These are phyloP conservation scores for Lobosporangium transversale DNA, from an alignment of 192 early-diverging fungal genomes.

Conservation along the genomic window DNA sequence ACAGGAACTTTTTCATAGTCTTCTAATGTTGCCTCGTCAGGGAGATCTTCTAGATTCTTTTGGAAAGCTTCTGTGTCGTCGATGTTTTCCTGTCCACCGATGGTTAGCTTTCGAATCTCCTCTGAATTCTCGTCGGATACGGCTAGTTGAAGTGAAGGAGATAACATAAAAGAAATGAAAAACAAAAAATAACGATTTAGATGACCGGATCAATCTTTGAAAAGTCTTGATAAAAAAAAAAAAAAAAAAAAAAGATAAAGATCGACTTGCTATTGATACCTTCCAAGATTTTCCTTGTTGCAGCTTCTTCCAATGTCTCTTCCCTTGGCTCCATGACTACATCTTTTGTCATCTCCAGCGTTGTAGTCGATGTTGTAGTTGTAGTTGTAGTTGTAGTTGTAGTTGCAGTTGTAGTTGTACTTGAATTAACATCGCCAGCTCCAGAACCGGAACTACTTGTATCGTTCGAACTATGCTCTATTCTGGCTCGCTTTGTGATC, in stretches of 20 bases:
- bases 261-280: slow-evolving; percentile 45
- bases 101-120: slow-evolving; percentile 20
- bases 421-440: neutral
- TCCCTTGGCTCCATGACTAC: slow-evolving; percentile 13
- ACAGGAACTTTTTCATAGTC: slow-evolving; percentile 88
- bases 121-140: slow-evolving; percentile 8
- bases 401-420: neutral
- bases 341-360: slow-evolving; percentile 5
- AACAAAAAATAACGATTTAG: no score
- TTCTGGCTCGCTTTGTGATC: slow-evolving; percentile 35
- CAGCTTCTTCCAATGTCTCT: slow-evolving; percentile 55
- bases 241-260: neutral
- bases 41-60: slow-evolving; percentile 68
- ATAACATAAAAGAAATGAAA: no score
- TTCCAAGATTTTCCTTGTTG: slow-evolving; percentile 57
- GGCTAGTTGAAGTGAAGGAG: no score
- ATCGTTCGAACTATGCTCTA: slow-evolving; percentile 14
- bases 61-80: slow-evolving; percentile 70
- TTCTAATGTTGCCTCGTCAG: slow-evolving; percentile 72
- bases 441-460: neutral
- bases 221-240: neutral
- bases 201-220: no score
- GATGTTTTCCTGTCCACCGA: slow-evolving; percentile 32
- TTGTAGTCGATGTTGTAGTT: no score
- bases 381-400: no score